Base-by-base conservation (phyloP, 1,284 basidiomycete species). In the Mycocalia duriaeana region DNA sequence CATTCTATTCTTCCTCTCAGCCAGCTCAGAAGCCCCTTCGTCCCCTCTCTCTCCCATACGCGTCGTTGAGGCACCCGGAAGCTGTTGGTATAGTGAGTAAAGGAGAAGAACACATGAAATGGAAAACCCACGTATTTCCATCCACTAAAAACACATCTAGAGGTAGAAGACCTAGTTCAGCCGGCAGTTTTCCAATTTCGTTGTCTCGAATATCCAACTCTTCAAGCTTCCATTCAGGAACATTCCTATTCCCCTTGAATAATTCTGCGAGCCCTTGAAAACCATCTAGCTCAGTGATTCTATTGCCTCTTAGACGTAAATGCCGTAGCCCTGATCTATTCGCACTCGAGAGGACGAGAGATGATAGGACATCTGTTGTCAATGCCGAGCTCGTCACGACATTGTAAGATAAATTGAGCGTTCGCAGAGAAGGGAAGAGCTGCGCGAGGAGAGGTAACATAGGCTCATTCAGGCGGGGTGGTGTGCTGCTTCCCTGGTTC, bases 1-100 rank as follows among this genome's bases (percentile, higher is more conserved):
- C 54, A 86, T 53, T 86, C 84, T 42, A 89, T 75, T 48, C 86
- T 70, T 22, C 82, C 83, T 45, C 83, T 73, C 54, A 89, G 60
- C 85, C 86, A 89, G 48, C 75, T 80, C 66, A 89, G 57, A 47
- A 89, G 56, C 3, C 86, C 86, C 55, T 86, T 88, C n/a, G 86
- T 89, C 2, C 87, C 88, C 59, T 90, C 87, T 42, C 86, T 71
- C 60, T 90, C 88, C 88, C 88, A 91, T 9, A 91, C 79, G 24
- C 82, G 73, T 53, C 86, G 71, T 45, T 81, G 78, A 3, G 88
- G 88, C n/a, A 88, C 78, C 24, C 89, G 82, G 71, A 91, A 91
- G 13, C 86, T 89, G 49, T 35, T 22, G 35, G 28, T 31, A 47
- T 47, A 31, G 23, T 36, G 25, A 42, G 36, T 9, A 45, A 42